Conservation (phyloP, 345 rosid genomes). For the Pseudoturritis turrita region DNA sequence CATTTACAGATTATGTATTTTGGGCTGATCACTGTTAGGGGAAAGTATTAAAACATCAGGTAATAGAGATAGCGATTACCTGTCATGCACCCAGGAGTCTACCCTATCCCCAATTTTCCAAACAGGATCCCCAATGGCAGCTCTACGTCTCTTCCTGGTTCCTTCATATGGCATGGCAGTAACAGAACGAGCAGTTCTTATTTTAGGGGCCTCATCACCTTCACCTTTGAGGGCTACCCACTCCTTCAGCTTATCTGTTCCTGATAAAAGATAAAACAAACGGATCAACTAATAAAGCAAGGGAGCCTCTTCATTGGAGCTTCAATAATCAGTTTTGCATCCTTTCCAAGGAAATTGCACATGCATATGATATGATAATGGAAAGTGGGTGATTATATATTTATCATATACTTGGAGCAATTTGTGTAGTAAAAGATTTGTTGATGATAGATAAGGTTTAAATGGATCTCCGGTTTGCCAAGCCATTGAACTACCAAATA, state of each 20-base stretch:
- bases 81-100: slow-evolving; percentile 78
- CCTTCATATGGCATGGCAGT: slow-evolving; percentile 75
- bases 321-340: not conserved
- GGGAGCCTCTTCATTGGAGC: not conserved
- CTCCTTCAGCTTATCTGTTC: slow-evolving; percentile 71
- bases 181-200: slow-evolving; percentile 69
- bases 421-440: not conserved
- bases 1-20: not conserved
- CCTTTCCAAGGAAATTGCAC: not conserved
- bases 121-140: slow-evolving; percentile 58
- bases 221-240: slow-evolving; percentile 75
- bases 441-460: not conserved
- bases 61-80: slow-evolving; percentile 37
- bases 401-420: not conserved
- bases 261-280: slow-evolving; percentile 32
- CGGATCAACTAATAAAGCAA: slow-evolving; percentile 2
- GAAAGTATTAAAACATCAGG: not conserved
- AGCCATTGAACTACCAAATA: not conserved
- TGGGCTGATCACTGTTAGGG: not conserved
- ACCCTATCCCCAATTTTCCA: slow-evolving; percentile 96
- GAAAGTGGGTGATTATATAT: not conserved
- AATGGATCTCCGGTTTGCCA: not conserved
- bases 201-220: slow-evolving; percentile 57
- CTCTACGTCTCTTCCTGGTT: slow-evolving; percentile 91
- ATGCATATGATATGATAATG: not conserved